A percentile compares a stretch with the other conserved stretches of the same genome.
Conservation (phyloP, 2,329 filamentous ascomycete genomes). For the Paraphaeosphaeria sporulosa region DNA sequence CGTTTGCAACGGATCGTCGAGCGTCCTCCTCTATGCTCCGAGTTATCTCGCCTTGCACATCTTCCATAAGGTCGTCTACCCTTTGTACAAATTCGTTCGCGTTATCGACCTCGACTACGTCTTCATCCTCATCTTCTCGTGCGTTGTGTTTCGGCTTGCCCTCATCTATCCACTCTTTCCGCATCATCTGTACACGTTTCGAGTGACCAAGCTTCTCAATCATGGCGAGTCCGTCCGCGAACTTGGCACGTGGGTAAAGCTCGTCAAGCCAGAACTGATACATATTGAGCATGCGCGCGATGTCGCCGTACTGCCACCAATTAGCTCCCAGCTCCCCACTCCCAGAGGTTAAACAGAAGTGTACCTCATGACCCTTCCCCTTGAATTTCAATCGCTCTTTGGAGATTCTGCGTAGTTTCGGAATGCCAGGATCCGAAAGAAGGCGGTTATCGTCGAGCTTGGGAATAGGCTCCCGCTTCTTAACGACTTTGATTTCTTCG, state of each 20-base stretch:
- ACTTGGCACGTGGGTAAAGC: conserved; percentile 92
- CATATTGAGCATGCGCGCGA: conserved; percentile 80
- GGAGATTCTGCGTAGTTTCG: conserved; percentile 76
- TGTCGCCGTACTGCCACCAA: conserved; percentile 75
- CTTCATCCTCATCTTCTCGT: conserved; percentile 37
- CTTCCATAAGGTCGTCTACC: conserved; percentile 21
- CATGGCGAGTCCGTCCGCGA: conserved; percentile 86
- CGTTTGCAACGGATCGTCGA: conserved; percentile 16
- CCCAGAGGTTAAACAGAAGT: background rate
- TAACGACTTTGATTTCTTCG: conserved; percentile 82
- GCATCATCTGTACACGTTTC: conserved; percentile 75
- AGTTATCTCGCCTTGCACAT: conserved; percentile 10
- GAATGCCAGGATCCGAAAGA: conserved; percentile 84
- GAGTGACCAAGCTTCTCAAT: conserved; percentile 94
- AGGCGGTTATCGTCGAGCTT: conserved; percentile 88
- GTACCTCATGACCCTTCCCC: conserved; percentile 91
- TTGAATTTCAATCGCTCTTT: conserved; percentile 78
- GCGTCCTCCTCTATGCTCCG: conserved; percentile 20
- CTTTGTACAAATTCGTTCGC: conserved; percentile 16
- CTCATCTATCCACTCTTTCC: conserved; percentile 86
- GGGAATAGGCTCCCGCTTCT: conserved; percentile 76
- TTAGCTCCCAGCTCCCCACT: conserved; percentile 24
- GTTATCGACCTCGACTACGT: conserved; percentile 30
- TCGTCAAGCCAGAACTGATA: conserved; percentile 98
- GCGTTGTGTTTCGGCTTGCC: conserved; percentile 61